Conservation (phyloP, 75 land plant species). For the Pinus tabuliformis region DNA sequence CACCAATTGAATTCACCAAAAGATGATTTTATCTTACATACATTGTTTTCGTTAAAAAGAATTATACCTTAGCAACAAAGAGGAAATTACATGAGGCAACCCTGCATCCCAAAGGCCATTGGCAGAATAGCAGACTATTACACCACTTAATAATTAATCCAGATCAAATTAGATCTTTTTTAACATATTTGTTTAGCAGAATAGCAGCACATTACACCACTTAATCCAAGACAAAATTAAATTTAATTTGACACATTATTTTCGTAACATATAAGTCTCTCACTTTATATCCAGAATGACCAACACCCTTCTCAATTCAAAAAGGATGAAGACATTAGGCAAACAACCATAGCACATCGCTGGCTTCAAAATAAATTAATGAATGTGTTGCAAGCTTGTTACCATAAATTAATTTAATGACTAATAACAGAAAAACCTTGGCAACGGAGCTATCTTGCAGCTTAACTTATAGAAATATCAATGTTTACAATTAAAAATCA, state of each 20-base stretch:
- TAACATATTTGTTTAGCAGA: background rate
- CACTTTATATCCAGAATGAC: too few relatives aligned
- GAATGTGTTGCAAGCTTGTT: too few relatives aligned
- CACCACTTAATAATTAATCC: background rate
- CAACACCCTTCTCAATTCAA: too few relatives aligned
- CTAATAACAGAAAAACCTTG: background rate
- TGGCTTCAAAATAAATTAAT: too few relatives aligned
- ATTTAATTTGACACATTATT: background rate
- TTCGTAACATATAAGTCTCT: background rate
- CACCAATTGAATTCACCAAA: background rate
- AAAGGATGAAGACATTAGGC: too few relatives aligned
- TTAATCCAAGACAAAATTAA: background rate
- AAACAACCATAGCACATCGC: too few relatives aligned
- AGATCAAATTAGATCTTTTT: background rate
- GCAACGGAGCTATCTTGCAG: background rate
- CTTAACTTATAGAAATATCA: background rate
- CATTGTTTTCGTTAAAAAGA: background rate
- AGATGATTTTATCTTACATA: background rate
- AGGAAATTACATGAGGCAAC: background rate
- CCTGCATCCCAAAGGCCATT: too few relatives aligned
- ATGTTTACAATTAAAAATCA: background rate
- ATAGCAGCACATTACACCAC: background rate
- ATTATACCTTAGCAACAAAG: background rate
- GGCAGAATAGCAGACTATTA: background rate
- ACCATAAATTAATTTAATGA: too few relatives aligned